Conservation (phyloP, 495 filamentous ascomycete species). For the Ascodesmis nigricans region DNA sequence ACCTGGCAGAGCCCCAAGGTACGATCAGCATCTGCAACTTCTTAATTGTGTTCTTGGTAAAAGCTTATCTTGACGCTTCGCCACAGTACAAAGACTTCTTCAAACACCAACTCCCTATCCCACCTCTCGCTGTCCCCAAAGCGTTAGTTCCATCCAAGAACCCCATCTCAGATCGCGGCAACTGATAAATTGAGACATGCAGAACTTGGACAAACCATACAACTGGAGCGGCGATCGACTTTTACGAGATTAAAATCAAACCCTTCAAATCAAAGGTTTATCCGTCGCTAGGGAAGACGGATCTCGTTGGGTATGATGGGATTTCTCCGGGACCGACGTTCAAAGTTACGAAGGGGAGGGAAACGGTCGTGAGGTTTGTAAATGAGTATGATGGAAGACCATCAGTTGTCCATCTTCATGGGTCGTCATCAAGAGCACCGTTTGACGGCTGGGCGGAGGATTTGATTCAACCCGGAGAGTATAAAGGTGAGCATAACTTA, state of each 20-base stretch:
- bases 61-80: background rate
- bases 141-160: constrained; percentile 18
- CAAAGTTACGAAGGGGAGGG: constrained; percentile 25
- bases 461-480: constrained; percentile 27
- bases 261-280: constrained; percentile 28
- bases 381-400: constrained; percentile 27
- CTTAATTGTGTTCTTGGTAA: background rate
- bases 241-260: constrained; percentile 30
- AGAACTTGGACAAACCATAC: constrained; percentile 9
- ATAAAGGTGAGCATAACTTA: too few species aligned
- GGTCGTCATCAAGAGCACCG: constrained; percentile 27
- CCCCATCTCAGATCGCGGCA: background rate
- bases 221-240: constrained; percentile 20
- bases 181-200: constrained; percentile 1
- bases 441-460: constrained; percentile 38
- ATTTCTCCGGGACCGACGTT: constrained; percentile 33
- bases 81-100: constrained; percentile 27
- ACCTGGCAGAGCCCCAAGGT: too few species aligned
- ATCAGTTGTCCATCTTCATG: constrained; percentile 31
- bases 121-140: constrained; percentile 24
- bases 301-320: constrained; percentile 32
- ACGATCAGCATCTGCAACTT: too few species aligned
- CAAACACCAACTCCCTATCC: constrained; percentile 27
- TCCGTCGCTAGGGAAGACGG: constrained; percentile 25
- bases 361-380: constrained; percentile 29